phyloP scores from a whole-genome alignment of 2,329 filamentous ascomycete genomes.

The Lasiodiplodia sp. region DNA sequence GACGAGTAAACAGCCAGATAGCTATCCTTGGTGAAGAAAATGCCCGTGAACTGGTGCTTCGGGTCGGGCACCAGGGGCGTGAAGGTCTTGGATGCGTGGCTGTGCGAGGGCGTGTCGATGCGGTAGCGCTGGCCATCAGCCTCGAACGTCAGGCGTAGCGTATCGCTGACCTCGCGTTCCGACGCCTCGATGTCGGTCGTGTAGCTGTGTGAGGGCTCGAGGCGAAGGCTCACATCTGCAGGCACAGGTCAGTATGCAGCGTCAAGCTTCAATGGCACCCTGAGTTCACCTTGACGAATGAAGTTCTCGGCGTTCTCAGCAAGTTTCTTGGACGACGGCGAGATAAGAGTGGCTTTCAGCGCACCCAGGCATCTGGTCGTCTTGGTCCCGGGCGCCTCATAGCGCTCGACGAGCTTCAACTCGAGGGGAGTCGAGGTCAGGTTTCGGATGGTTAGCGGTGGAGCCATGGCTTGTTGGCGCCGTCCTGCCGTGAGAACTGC shows the following conservation, averaged over 20 bases:
- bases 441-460: conserved; percentile 76
- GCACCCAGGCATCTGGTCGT: conserved; percentile 39
- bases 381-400: conserved; percentile 62
- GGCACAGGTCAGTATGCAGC: conserved; percentile 5
- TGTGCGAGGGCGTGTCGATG: conserved; percentile 71
- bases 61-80: conserved; percentile 49
- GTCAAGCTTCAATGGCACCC: not conserved
- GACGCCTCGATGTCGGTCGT: conserved; percentile 68
- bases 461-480: conserved; percentile 22
- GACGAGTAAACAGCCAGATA: conserved; percentile 72
- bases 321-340: conserved; percentile 52
- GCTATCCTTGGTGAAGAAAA: conserved; percentile 48
- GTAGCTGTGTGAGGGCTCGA: conserved; percentile 73
- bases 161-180: conserved; percentile 65
- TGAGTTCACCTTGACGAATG: conserved; percentile 54
- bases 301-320: conserved; percentile 67
- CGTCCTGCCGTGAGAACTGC: conserved; percentile 7
- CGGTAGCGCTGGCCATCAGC: conserved; percentile 70
- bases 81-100: conserved; percentile 47
- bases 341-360: conserved; percentile 17
- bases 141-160: conserved; percentile 77
- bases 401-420: conserved; percentile 76
- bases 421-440: conserved; percentile 76
- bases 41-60: conserved; percentile 49
- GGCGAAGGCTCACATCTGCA: conserved; percentile 64